Base-by-base conservation (phyloP, 139 green algal species). In the Pycnococcus provasolii region DNA sequence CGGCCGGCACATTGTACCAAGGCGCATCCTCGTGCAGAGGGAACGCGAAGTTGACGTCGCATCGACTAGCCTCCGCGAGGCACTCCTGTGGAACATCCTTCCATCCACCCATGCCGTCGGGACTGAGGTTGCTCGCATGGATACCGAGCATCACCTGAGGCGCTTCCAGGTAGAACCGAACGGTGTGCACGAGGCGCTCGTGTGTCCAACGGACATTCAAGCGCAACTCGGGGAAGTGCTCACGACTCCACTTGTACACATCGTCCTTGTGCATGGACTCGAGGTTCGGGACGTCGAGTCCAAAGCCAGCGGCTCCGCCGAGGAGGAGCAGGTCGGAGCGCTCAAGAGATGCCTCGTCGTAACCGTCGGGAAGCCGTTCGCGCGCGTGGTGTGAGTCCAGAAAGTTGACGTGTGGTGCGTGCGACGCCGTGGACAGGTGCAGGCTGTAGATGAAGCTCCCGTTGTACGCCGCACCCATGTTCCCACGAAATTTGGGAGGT, bases 31-130 rank as follows among this genome's bases (percentile, higher is more conserved):
- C 64, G 50, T 13, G 13, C 11, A 71, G 4, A 53, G 62, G 52
- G 52, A 71, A 60, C 11, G 51, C 53, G 53, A 71, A 71, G 42
- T 71, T 71, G 39, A 62, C 42, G n/a, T 3, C 8, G 42, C 64
- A 71, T 26, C 26, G 26, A 26, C 26, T 26, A 3, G 39, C 11
- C 40, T 44, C 37, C 39, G 50, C 9, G 8, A 50, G 37, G 40
- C 64, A 71, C 15, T 26, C n/a, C 4, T n/a, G 52, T 9, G 64
- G 64, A 2, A 51, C 53, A 39, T 46, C 40, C 26, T 53, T 11
- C 26, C 26, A 26, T 26, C 9, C 9, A 26, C 9, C 50, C 50
- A 55, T 26, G 11, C 9, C 50, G 50, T 13, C 50, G 50, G 11
- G 26, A 26, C 26, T 26, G 4, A 50, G 42, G 2, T 41, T 37